A percentile compares a stretch with the other conserved stretches of the same genome.
phyloP scores from a whole-genome alignment of 2,329 filamentous ascomycete species.

The Neonectria faginata region DNA sequence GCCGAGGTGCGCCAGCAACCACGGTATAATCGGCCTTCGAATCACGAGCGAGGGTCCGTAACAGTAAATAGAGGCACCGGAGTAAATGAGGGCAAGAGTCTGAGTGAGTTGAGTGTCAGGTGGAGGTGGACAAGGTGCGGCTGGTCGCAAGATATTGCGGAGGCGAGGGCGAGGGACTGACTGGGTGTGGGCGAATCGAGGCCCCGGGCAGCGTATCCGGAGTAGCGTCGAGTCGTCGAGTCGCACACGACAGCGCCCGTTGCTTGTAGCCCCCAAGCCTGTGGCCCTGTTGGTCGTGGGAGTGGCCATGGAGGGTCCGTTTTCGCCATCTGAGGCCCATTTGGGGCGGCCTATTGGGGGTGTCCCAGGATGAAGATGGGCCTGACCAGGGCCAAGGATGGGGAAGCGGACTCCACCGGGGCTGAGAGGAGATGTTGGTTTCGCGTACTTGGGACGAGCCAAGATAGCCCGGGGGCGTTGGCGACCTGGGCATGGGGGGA shows the following conservation, averaged over 20 bases:
- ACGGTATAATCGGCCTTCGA: not conserved
- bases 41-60: conserved; percentile 6
- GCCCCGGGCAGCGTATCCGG: conserved; percentile 36
- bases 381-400: conserved; percentile 30
- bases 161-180: conserved; percentile 39
- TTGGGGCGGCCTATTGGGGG: conserved; percentile 31
- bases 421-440: conserved; percentile 33
- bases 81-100: conserved; percentile 32
- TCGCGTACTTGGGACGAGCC: conserved; percentile 34
- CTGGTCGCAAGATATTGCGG: conserved; percentile 48
- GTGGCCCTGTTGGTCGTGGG: conserved; percentile 32
- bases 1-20: not conserved
- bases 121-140: conserved; percentile 44
- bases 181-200: conserved; percentile 42
- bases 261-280: conserved; percentile 37
- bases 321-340: conserved; percentile 31
- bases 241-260: conserved; percentile 36
- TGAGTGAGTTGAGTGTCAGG: conserved; percentile 35
- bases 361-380: conserved; percentile 36
- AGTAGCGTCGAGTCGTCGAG: conserved; percentile 38
- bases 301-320: conserved; percentile 25
- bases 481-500: not conserved
- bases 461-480: conserved; percentile 20
- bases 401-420: conserved; percentile 34
- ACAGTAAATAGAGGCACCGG: not conserved